Percentiles rank a stretch among this genome's conserved stretches.
Evolutionary conservation across 1,284 basidiomycete species (phyloP).

Genomic region (Cerrena zonata): DNA sequence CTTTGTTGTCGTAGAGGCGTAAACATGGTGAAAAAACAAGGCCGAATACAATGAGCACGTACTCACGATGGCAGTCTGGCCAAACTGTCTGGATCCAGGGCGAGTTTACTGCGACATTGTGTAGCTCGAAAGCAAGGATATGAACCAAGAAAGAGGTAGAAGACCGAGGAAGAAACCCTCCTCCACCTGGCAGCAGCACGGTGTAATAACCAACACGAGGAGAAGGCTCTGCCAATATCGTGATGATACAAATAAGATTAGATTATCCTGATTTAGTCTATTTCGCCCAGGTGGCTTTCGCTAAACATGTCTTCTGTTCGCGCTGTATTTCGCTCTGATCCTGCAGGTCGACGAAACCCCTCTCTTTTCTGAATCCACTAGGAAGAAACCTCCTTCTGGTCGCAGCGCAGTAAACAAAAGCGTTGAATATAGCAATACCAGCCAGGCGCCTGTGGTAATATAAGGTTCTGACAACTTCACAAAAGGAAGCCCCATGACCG

Average conservation of each 20-base stretch:
- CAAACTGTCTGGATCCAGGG: neutral
- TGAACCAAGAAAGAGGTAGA: neutral
- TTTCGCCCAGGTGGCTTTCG: neutral
- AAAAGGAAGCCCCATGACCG: neutral
- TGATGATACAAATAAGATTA: neutral
- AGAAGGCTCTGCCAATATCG: neutral
- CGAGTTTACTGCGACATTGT: neutral
- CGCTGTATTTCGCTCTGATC: neutral
- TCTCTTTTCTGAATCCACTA: neutral
- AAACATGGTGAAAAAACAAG: neutral
- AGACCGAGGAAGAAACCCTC: neutral
- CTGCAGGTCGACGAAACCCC: neutral
- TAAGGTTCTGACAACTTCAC: neutral
- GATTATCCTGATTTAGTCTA: neutral
- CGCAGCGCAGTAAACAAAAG: too few relatives aligned
- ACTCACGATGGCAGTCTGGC: neutral
- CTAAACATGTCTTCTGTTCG: neutral
- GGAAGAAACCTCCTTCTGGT: too few relatives aligned
- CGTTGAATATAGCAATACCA: too few relatives aligned
- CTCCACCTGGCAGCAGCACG: conserved; percentile 4
- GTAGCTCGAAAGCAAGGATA: neutral
- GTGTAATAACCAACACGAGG: conserved; percentile 1
- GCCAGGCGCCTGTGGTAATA: neutral
- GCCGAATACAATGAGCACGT: neutral
- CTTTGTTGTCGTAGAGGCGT: neutral